Evolutionary conservation across 257 asterid species (phyloP).

Genomic region (Jacaranda mimosifolia): DNA sequence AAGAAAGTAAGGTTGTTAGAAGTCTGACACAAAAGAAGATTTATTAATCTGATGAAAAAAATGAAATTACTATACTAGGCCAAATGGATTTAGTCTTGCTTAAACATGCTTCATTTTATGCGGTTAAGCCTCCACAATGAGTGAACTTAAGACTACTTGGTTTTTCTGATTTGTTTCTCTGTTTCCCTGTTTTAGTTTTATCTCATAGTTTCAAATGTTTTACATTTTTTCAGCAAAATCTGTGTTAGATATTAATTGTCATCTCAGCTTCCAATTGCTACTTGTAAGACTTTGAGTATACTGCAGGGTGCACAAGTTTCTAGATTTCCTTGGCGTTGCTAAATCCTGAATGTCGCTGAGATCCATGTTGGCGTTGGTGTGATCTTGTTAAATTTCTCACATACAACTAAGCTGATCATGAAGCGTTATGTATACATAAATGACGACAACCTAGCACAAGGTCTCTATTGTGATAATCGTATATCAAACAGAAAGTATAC

Average conservation of each 20-base stretch:
- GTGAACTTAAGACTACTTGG: background rate
- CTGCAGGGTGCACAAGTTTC: slow-evolving; percentile 41
- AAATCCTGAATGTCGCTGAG: slow-evolving; percentile 18
- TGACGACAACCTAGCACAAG: slow-evolving; percentile 77
- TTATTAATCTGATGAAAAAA: too few species aligned
- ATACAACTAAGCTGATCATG: slow-evolving; percentile 59
- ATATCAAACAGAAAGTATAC: slow-evolving; percentile 96
- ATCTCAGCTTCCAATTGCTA: background rate
- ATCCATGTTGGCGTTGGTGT: slow-evolving; percentile 38
- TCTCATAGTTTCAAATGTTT: slow-evolving; percentile 2
- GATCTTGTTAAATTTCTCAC: slow-evolving; percentile 38
- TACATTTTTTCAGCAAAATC: slow-evolving; percentile 1
- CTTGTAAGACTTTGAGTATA: slow-evolving; percentile 29
- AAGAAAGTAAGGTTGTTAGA: background rate
- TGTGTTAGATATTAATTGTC: slow-evolving; percentile 20
- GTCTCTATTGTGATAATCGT: slow-evolving; percentile 85
- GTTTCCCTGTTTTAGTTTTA: slow-evolving; percentile 1
- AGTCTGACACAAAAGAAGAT: background rate
- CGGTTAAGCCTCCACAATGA: background rate
- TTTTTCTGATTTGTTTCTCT: slow-evolving; percentile 9
- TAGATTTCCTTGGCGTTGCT: slow-evolving; percentile 29
- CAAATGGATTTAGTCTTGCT: background rate
- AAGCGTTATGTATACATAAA: slow-evolving; percentile 90
- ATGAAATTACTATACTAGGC: background rate
- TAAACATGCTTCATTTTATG: slow-evolving; percentile 9